Percentiles rank a stretch among this genome's conserved stretches.
Evolutionary conservation across 495 filamentous ascomycete genomes (phyloP).

Genomic region (Podospora fimiseda): DNA sequence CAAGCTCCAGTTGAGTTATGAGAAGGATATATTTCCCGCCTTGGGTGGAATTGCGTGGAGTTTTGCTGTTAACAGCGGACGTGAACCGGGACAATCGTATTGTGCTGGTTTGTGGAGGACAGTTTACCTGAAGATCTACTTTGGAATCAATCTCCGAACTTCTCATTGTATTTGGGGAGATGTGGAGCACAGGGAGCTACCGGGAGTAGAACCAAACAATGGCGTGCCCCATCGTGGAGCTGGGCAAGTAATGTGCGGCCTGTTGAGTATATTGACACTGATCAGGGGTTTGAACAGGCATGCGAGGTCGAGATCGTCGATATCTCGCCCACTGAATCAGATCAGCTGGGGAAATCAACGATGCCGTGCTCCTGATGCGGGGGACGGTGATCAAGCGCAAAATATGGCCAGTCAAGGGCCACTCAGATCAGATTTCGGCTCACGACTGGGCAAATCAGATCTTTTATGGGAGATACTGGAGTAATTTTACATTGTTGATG

Average conservation of each 20-base stretch:
- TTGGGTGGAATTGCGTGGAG: too few relatives aligned
- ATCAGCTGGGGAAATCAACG: conserved; percentile 12
- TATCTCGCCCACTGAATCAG: conserved; percentile 1
- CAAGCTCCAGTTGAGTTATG: conserved; percentile 5
- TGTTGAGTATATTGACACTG: neutral
- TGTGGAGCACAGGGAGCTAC: too few relatives aligned
- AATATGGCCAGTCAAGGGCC: too few relatives aligned
- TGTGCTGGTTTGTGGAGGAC: conserved; percentile 14
- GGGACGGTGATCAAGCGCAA: neutral
- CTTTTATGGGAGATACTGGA: too few relatives aligned
- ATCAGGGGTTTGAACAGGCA: neutral
- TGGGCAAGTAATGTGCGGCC: conserved; percentile 12
- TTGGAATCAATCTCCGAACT: too few relatives aligned
- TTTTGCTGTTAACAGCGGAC: too few relatives aligned
- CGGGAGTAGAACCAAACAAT: neutral
- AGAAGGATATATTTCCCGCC: conserved; percentile 18
- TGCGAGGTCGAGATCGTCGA: conserved; percentile 10
- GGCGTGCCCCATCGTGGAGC: conserved; percentile 23
- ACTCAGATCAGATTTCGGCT: too few relatives aligned
- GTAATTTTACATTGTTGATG: too few relatives aligned
- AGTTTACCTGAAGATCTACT: neutral
- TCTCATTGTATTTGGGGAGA: too few relatives aligned
- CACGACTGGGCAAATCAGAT: too few relatives aligned
- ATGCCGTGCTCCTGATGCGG: neutral
- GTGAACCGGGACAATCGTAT: too few relatives aligned